A percentile compares a stretch with the other conserved stretches of the same genome.
Conservation (phyloP, 768 basidiomycete species). For the Fistulinella prunicolor region DNA sequence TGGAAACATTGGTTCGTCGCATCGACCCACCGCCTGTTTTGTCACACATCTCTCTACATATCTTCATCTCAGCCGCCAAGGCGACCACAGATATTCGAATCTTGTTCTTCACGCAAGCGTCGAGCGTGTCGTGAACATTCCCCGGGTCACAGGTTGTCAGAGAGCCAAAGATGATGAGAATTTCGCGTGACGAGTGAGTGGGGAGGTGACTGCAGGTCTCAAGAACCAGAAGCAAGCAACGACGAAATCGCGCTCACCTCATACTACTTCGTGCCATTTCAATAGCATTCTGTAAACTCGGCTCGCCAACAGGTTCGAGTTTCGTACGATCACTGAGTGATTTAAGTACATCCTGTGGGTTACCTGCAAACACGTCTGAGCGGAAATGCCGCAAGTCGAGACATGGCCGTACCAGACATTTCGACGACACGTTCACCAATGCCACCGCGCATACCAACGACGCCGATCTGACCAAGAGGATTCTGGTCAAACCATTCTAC, state of each 20-base stretch:
- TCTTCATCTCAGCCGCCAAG: conserved; percentile 97
- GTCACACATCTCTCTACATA: conserved; percentile 88
- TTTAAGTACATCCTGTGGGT: conserved; percentile 93
- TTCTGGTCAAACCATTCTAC: conserved; percentile 99
- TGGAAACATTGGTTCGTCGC: background rate
- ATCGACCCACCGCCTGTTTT: conserved; percentile 75
- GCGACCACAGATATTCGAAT: conserved; percentile 93
- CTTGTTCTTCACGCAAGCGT: conserved; percentile 75
- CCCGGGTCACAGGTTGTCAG: conserved; percentile 96
- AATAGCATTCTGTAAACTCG: conserved; percentile 95
- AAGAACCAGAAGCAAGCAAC: background rate
- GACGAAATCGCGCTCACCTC: conserved; percentile 50
- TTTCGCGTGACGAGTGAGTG: conserved; percentile 94
- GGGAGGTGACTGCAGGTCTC: conserved; percentile 77
- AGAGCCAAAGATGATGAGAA: conserved; percentile 90
- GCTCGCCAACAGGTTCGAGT: conserved; percentile 88
- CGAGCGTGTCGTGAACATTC: conserved; percentile 92
- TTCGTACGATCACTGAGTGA: conserved; percentile 82
- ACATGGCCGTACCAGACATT: conserved; percentile 72
- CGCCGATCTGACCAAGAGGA: conserved; percentile 92
- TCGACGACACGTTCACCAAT: conserved; percentile 87
- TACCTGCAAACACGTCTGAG: conserved; percentile 51
- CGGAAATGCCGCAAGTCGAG: background rate
- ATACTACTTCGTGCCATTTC: conserved; percentile 94
- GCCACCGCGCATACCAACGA: conserved; percentile 90